A percentile compares a stretch with the other conserved stretches of the same genome.
phyloP scores from a whole-genome alignment of 1,139 yeast genomes.

The Pichia sp. region DNA sequence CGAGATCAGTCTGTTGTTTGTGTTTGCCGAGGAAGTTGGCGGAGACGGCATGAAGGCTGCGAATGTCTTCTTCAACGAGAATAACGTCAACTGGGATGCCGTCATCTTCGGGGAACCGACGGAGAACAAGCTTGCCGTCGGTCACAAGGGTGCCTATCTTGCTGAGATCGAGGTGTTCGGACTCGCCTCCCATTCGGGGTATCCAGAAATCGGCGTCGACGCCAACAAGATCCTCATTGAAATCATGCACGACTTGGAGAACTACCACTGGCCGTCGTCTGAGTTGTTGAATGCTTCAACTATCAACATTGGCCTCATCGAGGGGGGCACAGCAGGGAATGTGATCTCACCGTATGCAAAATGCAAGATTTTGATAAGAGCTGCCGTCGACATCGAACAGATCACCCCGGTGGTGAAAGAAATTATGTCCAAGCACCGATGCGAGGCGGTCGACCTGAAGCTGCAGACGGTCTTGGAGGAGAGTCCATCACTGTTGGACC shows the following conservation, averaged over 20 bases:
- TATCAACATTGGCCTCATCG: conserved; percentile 52
- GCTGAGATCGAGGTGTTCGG: conserved; percentile 48
- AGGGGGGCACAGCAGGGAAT: conserved; percentile 63
- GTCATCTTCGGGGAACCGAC: conserved; percentile 77
- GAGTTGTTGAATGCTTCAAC: conserved; percentile 60
- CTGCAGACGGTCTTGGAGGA: conserved; percentile 39
- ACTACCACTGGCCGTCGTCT: conserved; percentile 44
- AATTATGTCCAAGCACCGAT: conserved; percentile 32
- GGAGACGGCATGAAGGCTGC: conserved; percentile 61
- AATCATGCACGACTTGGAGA: conserved; percentile 41
- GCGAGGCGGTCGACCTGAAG: conserved; percentile 14
- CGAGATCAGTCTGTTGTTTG: conserved; percentile 57
- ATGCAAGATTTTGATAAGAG: conserved; percentile 51
- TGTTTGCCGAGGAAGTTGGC: conserved; percentile 64
- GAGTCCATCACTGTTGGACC: conserved; percentile 51
- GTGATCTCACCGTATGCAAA: conserved; percentile 59
- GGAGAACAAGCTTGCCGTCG: conserved; percentile 62
- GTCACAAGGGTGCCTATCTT: conserved; percentile 58
- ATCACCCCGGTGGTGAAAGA: conserved; percentile 38
- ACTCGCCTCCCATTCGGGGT: conserved; percentile 63
- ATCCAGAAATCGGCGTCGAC: conserved; percentile 64
- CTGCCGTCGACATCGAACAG: conserved; percentile 44
- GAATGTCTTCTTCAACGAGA: conserved; percentile 19
- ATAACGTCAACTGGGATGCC: conserved; percentile 49
- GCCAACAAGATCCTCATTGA: conserved; percentile 58